These are phyloP conservation scores for Cyberlindnera maclurae DNA, from an alignment of 805 yeast genomes.

Conservation along the genomic window DNA sequence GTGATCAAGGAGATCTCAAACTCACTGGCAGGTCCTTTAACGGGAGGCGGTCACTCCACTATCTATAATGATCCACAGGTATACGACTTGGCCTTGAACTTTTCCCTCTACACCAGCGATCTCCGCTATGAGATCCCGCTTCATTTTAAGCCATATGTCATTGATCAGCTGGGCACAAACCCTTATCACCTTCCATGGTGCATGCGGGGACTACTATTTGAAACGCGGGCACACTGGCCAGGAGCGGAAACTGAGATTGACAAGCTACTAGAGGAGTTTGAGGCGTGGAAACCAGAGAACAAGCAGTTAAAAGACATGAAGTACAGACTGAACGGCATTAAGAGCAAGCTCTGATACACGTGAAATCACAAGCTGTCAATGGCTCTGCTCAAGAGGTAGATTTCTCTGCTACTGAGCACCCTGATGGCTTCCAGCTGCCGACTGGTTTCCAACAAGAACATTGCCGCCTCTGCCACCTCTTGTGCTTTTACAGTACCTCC, in stretches of 20 bases:
- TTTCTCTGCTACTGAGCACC: conserved; percentile 5
- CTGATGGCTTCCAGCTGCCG: conserved; percentile 1
- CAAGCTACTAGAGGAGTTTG: conserved; percentile 62
- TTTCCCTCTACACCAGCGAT: conserved; percentile 69
- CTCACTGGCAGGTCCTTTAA: conserved; percentile 79
- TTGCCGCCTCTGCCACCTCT: conserved; percentile 15
- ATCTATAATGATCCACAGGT: conserved; percentile 82
- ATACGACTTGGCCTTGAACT: conserved; percentile 70
- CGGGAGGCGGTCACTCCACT: conserved; percentile 93
- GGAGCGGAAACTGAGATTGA: conserved; percentile 51
- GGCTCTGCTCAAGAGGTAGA: conserved; percentile 1
- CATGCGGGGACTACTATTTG: conserved; percentile 73
- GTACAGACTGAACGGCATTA: conserved; percentile 60
- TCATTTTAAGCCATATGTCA: conserved; percentile 39
- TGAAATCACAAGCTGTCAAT: background rate
- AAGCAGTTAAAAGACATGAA: conserved; percentile 79
- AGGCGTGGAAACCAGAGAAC: conserved; percentile 80
- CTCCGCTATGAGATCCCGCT: conserved; percentile 35
- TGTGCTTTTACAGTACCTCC: conserved; percentile 15
- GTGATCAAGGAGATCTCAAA: conserved; percentile 77
- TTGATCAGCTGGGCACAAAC: conserved; percentile 63
- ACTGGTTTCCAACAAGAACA: conserved; percentile 11
- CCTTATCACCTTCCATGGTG: conserved; percentile 93
- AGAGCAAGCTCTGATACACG: conserved; percentile 18
- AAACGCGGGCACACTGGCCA: conserved; percentile 41